A percentile compares a stretch with the other conserved stretches of the same genome.
These are phyloP conservation scores for Coniella lustricola DNA, from an alignment of 2,329 filamentous ascomycete genomes.

Conservation along the genomic window DNA sequence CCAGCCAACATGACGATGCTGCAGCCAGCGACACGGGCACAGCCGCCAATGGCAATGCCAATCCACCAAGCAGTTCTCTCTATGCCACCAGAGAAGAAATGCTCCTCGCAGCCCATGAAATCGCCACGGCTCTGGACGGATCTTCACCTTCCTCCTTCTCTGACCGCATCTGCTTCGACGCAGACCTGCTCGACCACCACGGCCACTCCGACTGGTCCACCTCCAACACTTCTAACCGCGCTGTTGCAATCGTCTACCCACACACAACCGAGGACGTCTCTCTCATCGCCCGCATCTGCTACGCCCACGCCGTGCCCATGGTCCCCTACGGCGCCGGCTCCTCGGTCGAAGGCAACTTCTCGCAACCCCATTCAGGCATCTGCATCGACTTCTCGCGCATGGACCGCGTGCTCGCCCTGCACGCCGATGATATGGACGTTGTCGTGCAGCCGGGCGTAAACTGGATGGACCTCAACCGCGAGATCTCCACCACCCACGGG, in stretches of 20 bases:
- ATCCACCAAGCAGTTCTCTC: background rate
- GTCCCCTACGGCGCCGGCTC: slow-evolving; percentile 65
- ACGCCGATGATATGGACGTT: slow-evolving; percentile 64
- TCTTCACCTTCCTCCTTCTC: slow-evolving; percentile 22
- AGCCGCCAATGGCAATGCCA: background rate
- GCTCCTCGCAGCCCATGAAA: slow-evolving; percentile 47
- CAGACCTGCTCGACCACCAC: slow-evolving; percentile 56
- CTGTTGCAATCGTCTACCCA: slow-evolving; percentile 60
- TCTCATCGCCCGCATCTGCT: slow-evolving; percentile 54
- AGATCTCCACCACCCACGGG: slow-evolving; percentile 49
- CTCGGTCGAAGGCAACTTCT: slow-evolving; percentile 65
- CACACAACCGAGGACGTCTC: slow-evolving; percentile 58
- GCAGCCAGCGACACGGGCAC: no score
- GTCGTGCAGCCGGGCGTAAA: slow-evolving; percentile 63
- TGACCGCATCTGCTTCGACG: slow-evolving; percentile 55
- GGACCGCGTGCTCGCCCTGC: slow-evolving; percentile 57
- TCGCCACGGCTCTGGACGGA: slow-evolving; percentile 44
- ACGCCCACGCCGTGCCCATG: slow-evolving; percentile 51
- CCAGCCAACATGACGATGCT: no score
- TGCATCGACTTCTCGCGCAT: slow-evolving; percentile 64
- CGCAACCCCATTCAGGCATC: slow-evolving; percentile 59
- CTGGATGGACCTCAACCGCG: slow-evolving; percentile 61
- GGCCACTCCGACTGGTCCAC: slow-evolving; percentile 67
- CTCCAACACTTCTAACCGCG: slow-evolving; percentile 56
- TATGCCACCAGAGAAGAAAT: slow-evolving; percentile 5